Base-by-base conservation (phyloP, 2,329 filamentous ascomycete species). In the Didymella pinodella region DNA sequence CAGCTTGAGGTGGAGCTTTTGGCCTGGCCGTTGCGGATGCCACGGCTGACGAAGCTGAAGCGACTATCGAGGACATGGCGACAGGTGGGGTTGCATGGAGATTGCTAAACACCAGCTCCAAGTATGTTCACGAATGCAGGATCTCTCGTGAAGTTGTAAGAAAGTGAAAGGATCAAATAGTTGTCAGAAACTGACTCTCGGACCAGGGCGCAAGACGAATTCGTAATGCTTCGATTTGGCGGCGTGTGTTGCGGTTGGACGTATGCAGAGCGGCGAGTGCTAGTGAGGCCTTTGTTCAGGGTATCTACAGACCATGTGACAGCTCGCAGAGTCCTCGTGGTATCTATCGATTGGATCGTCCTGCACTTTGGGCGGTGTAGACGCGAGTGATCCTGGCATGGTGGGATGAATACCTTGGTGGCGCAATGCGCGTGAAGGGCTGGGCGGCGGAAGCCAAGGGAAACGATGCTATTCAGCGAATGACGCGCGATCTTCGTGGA, bases 1-100 rank as follows among this genome's bases (percentile, higher is more conserved):
- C 91, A 50, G 83, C 87, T 73, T 90, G 88, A 7, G 83, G 80
- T 47, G 82, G 70, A 20, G 66, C 74, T 61, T 71, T 71, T 54
- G 61, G 46, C 4, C 48, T 52, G 6, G 58, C 61, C n/a, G 65
- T 67, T 11, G 69, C 48, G 22, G 61, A 59, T 3, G 72, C 59
- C 22, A 51, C 65, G 46, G 70, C 71, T 25, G 62, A 54, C 29
- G 60, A 43, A 48, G 71, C 70, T 28, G 62, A 54, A 25, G 60
- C 47, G 2, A 63, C 40, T 34, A 65, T 28, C 29, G 36, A 62
- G 51, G 72, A 67, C 71, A 73, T 73, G 56, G 32, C 48, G 54
- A 62, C 53, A 44, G 38, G 49, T 58, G 46, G 50, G 48, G 49
- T 22, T 18, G 48, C 47, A 47, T 54, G 36, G 43, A 34, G 49